Conservation (phyloP, 306 rosid species). For the Hippophae rhamnoides region DNA sequence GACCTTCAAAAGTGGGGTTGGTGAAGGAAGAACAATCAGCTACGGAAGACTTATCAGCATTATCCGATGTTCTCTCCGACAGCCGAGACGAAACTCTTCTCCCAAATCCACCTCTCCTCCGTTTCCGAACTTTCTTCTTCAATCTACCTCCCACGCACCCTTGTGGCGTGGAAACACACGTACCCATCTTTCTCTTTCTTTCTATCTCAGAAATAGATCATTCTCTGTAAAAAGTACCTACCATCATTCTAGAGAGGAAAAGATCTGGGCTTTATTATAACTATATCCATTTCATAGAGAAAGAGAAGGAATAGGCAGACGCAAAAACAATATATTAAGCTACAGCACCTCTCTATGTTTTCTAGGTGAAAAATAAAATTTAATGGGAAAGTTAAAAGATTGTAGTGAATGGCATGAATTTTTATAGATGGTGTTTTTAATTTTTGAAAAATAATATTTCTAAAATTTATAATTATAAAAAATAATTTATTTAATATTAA, state of each 20-base stretch:
- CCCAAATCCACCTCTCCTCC: conserved; percentile 30
- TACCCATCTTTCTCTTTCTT: conserved; percentile 48
- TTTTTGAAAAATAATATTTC: no score
- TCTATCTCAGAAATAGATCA: conserved; percentile 20
- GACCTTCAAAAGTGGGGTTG: conserved; percentile 75
- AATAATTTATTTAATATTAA: no score
- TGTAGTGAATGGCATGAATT: no score
- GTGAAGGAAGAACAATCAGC: conserved; percentile 45
- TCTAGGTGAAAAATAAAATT: background rate
- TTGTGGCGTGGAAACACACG: conserved; percentile 67
- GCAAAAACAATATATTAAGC: conserved; percentile 10
- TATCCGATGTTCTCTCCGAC: conserved; percentile 47
- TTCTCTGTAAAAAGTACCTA: conserved; percentile 9
- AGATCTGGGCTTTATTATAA: background rate
- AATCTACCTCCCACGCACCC: conserved; percentile 53
- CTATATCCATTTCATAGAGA: no score
- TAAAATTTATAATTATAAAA: no score
- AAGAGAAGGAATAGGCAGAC: background rate
- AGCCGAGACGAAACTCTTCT: conserved; percentile 40
- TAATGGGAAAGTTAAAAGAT: background rate
- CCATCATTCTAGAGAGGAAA: conserved; percentile 17
- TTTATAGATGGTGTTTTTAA: no score
- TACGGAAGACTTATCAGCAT: conserved; percentile 21
- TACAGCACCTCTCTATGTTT: conserved; percentile 13
- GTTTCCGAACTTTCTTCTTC: conserved; percentile 33